Conservation (phyloP, 305 asterid genomes). For the Solanum chacoense region DNA sequence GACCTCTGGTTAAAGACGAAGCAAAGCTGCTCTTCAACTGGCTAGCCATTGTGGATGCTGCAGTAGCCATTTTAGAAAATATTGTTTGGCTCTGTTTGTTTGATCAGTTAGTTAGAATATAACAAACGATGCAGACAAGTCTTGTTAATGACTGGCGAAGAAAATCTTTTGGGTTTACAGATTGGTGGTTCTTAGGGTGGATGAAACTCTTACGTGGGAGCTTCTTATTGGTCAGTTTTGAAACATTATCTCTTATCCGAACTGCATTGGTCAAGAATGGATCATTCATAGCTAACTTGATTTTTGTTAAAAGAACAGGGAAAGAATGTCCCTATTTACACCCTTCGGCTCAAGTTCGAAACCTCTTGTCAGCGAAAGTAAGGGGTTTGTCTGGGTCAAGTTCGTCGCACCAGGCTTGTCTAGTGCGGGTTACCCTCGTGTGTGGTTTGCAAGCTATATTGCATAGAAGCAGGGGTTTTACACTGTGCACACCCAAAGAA, state of each 20-base stretch:
- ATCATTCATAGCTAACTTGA: background rate
- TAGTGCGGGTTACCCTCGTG: background rate
- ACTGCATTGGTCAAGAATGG: background rate
- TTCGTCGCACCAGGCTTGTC: background rate
- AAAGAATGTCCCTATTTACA: fast-evolving
- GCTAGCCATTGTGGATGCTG: conserved; percentile 69
- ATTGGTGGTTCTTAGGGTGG: conserved; percentile 33
- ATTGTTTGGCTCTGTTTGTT: background rate
- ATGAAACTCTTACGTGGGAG: background rate
- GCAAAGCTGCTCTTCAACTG: conserved; percentile 56
- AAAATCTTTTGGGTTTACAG: conserved; percentile 25
- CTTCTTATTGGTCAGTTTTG: conserved; percentile 22
- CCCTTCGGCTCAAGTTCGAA: background rate
- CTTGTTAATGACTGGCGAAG: conserved; percentile 6
- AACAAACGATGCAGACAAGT: conserved; percentile 5
- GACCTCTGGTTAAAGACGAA: conserved; percentile 35
- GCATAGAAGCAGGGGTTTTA: too few species aligned
- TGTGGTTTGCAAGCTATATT: background rate
- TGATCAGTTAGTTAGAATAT: conserved; percentile 2
- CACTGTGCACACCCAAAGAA: fast-evolving
- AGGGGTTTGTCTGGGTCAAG: fast-evolving
- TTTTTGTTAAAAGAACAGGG: background rate
- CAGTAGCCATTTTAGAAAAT: conserved; percentile 41
- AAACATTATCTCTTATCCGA: conserved; percentile 39
- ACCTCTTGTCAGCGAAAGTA: fast-evolving